Evolutionary conservation across 2,329 filamentous ascomycete genomes (phyloP), one percentile per base, ranked within the genome.

Genomic region (Fusarium phyllophilum): DNA sequence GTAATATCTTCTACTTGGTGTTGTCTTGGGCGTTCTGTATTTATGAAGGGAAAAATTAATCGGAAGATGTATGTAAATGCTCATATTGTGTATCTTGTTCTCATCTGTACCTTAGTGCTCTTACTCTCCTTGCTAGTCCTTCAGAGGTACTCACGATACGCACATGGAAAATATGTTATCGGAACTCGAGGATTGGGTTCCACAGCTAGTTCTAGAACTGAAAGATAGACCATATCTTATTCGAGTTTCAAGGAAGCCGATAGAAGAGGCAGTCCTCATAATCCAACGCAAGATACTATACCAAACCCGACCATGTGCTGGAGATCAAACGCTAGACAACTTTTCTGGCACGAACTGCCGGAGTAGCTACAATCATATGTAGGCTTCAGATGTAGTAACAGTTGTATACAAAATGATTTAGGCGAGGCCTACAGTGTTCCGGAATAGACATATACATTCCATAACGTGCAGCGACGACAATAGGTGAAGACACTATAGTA

Each of bases 181-280:
- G 10, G 10, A 33, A 9, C 10, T 22, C 3, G 1, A 49, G 2
- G 14, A 49, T 49, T 2, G 0, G 1, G 3, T 15, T 33, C 29
- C 11, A n/a, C 18, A 17, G 29, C 4, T 8, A n/a, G 3, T 33
- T 31, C 9, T 22, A 18, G 46, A 17, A 33, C 15, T 31, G 5
- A 6, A 1, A n/a, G 14, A n/a, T n/a, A 7, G 10, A 12, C 10
- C 26, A 18, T 2, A n/a, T n/a, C 7, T 5, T n/a, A 17, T 17
- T 33, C 15, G 6, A 10, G 29, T 31, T n/a, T n/a, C 29, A 4
- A n/a, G 20, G 8, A 49, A 31, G 4, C 9, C 6, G 5, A 13
- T 17, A 8, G 14, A 10, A 33, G 46, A n/a, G 10, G 29, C 13
- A n/a, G 18, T 49, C 29, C 6, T 4, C 1, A 31, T n/a, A 12